Percentiles rank a stretch among this genome's conserved stretches.
These are phyloP conservation scores for Hypoxylon sp. DNA, from an alignment of 2,329 filamentous ascomycete genomes.

Conservation along the genomic window DNA sequence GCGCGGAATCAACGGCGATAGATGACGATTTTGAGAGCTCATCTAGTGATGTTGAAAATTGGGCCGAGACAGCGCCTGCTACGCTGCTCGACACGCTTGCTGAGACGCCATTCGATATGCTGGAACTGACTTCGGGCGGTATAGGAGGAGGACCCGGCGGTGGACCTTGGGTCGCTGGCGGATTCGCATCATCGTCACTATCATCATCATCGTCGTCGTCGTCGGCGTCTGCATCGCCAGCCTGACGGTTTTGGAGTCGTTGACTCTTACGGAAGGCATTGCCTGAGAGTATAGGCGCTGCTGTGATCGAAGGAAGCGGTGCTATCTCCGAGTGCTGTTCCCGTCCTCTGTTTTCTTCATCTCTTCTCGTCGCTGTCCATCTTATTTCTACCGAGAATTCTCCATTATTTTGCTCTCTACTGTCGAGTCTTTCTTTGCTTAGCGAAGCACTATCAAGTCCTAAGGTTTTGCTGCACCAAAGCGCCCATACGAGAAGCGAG, in stretches of 20 bases:
- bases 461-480: conserved; percentile 17
- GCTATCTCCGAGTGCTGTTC: neutral
- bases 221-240: neutral
- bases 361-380: conserved; percentile 5
- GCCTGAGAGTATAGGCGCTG: neutral
- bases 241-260: conserved; percentile 9
- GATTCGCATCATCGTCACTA: neutral
- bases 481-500: conserved; percentile 26
- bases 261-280: neutral
- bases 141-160: neutral
- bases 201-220: conserved; percentile 1
- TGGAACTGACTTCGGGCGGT: neutral
- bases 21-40: conserved; percentile 12
- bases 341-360: neutral
- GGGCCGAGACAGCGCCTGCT: conserved; percentile 9
- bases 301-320: neutral
- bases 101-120: conserved; percentile 13
- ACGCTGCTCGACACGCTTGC: conserved; percentile 18
- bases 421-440: neutral
- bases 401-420: conserved; percentile 1
- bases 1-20: conserved; percentile 13
- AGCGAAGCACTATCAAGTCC: conserved; percentile 3
- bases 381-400: neutral
- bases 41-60: conserved; percentile 9
- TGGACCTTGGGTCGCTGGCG: neutral